Evolutionary conservation across 352 stramenopile genomes (phyloP), one percentile per base, ranked within the genome.

Genomic region (Phytopythium cucurbitacearum): DNA sequence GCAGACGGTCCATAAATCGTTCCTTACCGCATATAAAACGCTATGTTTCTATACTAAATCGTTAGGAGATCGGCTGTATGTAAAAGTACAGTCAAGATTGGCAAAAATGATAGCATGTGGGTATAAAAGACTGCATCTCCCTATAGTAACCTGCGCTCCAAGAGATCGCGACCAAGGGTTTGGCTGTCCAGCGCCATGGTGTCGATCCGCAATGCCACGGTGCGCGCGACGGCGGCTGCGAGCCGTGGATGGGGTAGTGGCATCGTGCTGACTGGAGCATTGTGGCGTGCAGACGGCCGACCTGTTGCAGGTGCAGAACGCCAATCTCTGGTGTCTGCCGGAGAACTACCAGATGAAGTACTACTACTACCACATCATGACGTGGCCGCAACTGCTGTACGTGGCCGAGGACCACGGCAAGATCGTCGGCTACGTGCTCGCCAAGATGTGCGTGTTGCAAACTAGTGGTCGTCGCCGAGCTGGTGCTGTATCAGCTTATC

Each of bases 271-370:
- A 35, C 44, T 34, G n/a, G 43, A 28, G 11, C 7, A 7, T 12
- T 3, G 42, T 21, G 37, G 56, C 15, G 48, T 4, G 38, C 57
- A 97, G 87, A 82, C 90, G 40, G 71, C 93, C 51, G 97, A 99
- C 80, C 76, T 99, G 45, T 64, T 99, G 34, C 88, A 98, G 69
- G 99, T 99, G 85, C 97, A 99, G 73, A 98, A 96, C 49, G 96
- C 95, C 50, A 99, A 99, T 73, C 77, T 99, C 36, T 99, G 96
- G 94, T 99, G 97, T 80, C 84, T 99, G 45, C 98, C 98, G 2
- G 98, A 99, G 70, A 99, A 99, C 76, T 99, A 99, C 74, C 95
- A 99, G 79, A 98, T 99, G 89, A 98, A 99, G 71, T 99, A 99
- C 76, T 99, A 99, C 76, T 98, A 99, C 61, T 99, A 99, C 85